Base-by-base conservation (phyloP, 2,329 filamentous ascomycete species). In the Remersonia thermophila region DNA sequence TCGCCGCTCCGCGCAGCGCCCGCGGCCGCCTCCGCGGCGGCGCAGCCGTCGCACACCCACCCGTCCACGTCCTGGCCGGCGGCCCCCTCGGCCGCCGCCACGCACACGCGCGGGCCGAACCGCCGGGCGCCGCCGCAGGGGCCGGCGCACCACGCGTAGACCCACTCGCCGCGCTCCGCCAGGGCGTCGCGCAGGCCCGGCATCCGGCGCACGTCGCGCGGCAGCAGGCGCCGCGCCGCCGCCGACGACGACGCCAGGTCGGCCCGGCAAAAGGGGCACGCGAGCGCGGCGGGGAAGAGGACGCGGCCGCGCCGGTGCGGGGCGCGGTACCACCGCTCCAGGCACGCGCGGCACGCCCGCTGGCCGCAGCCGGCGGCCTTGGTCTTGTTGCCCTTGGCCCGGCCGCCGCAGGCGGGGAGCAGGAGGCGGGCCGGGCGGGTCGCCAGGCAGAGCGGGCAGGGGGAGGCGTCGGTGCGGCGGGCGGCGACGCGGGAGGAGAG, bases 241-340 rank as follows among this genome's bases (percentile, higher is more conserved):
- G 4, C 59, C 47, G 20, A 23, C 5, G 5, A 6, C 5, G 20
- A 9, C 1, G 56, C 53, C 0, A 65, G 65, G 30, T 47, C 52
- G 0, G 66, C 58, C 16, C 67, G 56, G 40, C 66, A 71, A 51
- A 71, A 71, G 1, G 67, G 65, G 39, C 66, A 69, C 2, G 48
- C 54, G 4, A 71, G 58, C 0, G 67, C 64, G 0, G 65, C 62
- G 0, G 62, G 47, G 40, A 70, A 69, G 47, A 71, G 58, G 10
- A 68, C 53, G 1, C 47, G 47, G 1, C 66, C 65, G 1, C 55
- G 49, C 1, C 30, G 33, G 44, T 70, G 20, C 20, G 20, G 71
- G 39, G 63, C 48, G 0, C 63, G 62, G 39, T 69, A 69, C 66
- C 67, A 71, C 2, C 43, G 48, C 13, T 47, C 40, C 8, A 57